Percentiles rank a stretch among this genome's conserved stretches.
Conservation (phyloP, 2,329 filamentous ascomycete genomes). For the Beauveria varroae region DNA sequence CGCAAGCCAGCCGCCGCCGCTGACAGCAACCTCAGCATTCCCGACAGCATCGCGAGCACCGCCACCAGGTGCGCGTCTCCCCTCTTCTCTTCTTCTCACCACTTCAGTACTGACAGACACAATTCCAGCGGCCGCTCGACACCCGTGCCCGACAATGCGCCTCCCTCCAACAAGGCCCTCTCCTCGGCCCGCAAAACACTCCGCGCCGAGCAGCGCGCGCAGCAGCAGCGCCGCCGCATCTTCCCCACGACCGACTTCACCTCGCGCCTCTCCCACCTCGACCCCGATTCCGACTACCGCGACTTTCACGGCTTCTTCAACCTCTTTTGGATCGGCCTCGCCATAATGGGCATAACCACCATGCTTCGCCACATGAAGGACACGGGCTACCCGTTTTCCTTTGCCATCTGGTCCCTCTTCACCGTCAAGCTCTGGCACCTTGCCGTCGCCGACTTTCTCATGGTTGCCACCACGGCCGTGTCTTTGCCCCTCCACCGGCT, state of each 20-base stretch:
- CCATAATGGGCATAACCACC: conserved; percentile 95
- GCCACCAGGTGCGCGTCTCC: conserved; percentile 34
- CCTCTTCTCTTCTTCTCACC: not conserved
- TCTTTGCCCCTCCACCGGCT: conserved; percentile 66
- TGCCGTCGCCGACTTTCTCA: conserved; percentile 72
- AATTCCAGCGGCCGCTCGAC: conserved; percentile 62
- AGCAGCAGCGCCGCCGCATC: conserved; percentile 49
- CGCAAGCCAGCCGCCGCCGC: conserved; percentile 33
- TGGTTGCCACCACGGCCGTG: conserved; percentile 70
- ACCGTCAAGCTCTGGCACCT: conserved; percentile 85
- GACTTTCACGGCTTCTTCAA: conserved; percentile 98
- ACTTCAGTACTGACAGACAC: conserved; percentile 5
- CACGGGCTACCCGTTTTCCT: conserved; percentile 76
- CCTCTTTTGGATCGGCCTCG: conserved; percentile 93
- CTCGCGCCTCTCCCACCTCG: conserved; percentile 88
- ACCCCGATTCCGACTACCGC: conserved; percentile 81
- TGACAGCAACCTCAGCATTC: conserved; percentile 26
- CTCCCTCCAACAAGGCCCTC: conserved; percentile 82
- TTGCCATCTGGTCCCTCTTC: conserved; percentile 83
- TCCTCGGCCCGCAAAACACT: conserved; percentile 78
- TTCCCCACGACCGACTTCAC: conserved; percentile 93
- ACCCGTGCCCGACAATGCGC: conserved; percentile 79
- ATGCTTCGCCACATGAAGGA: conserved; percentile 90
- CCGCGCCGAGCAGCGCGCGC: conserved; percentile 62
- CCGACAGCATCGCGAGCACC: conserved; percentile 31